Percentiles rank a stretch among this genome's conserved stretches.
phyloP scores from a whole-genome alignment of 495 filamentous ascomycete genomes.

The Annulohypoxylon maeteangense region DNA sequence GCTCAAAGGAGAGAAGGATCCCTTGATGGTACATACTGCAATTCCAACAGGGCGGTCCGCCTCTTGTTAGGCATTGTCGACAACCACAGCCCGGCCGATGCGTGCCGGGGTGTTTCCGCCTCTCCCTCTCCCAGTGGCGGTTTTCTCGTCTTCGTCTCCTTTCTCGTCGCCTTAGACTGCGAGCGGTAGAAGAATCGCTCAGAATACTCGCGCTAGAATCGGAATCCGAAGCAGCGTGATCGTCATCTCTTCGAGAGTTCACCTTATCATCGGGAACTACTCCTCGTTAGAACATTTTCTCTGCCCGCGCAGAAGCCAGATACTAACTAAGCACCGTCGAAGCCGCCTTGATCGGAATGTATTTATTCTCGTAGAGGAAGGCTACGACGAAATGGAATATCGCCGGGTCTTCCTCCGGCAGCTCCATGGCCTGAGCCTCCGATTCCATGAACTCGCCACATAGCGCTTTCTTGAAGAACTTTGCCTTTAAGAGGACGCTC shows the following conservation, averaged over 20 bases:
- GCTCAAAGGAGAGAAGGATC: background rate
- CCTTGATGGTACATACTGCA: conserved; percentile 33
- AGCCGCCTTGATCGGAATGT: conserved; percentile 55
- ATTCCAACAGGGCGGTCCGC: conserved; percentile 57
- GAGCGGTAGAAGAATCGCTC: conserved; percentile 51
- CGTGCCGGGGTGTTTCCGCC: conserved; percentile 54
- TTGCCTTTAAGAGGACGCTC: conserved; percentile 54
- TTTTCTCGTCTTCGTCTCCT: conserved; percentile 50
- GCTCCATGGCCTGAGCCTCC: conserved; percentile 53
- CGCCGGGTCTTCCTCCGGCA: conserved; percentile 60
- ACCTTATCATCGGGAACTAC: conserved; percentile 53
- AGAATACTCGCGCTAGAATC: conserved; percentile 45
- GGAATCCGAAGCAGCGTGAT: conserved; percentile 49
- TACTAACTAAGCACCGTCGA: conserved; percentile 51
- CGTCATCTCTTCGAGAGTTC: conserved; percentile 42
- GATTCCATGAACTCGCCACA: conserved; percentile 56
- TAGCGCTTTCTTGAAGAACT: conserved; percentile 58
- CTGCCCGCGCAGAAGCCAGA: background rate
- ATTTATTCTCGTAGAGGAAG: conserved; percentile 61
- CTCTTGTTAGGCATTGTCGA: conserved; percentile 49
- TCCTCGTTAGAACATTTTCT: conserved; percentile 1
- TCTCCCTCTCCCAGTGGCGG: conserved; percentile 51
- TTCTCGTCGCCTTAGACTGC: conserved; percentile 49
- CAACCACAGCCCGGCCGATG: conserved; percentile 58
- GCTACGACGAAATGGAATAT: conserved; percentile 62